These are phyloP conservation scores for Penicillium sp. DNA, from an alignment of 2,329 filamentous ascomycete genomes.

Conservation along the genomic window DNA sequence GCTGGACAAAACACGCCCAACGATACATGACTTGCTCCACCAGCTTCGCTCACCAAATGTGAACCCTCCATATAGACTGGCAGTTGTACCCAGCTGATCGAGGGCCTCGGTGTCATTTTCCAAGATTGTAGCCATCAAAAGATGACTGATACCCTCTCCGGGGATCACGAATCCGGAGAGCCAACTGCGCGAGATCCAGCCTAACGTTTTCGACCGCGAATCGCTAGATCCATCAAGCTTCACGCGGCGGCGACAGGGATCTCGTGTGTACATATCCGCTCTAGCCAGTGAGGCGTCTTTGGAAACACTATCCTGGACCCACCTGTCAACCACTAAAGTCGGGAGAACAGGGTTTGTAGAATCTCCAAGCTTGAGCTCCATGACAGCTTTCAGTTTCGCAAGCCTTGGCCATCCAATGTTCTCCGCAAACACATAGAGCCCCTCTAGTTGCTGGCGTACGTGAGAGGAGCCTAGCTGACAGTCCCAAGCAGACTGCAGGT, in stretches of 20 bases:
- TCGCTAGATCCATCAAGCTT: constrained; percentile 26
- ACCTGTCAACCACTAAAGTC: constrained; percentile 9
- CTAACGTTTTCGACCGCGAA: constrained; percentile 39
- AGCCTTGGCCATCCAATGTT: constrained; percentile 52
- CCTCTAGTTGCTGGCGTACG: constrained; percentile 48
- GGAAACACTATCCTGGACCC: constrained; percentile 10
- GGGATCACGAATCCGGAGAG: constrained; percentile 57
- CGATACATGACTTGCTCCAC: constrained; percentile 59
- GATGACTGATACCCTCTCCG: constrained; percentile 54
- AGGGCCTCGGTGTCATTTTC: constrained; percentile 57
- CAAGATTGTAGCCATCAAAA: constrained; percentile 58
- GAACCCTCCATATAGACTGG: constrained; percentile 58
- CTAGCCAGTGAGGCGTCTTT: constrained; percentile 12
- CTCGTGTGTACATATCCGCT: constrained; percentile 35
- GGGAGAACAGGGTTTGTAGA: constrained; percentile 12
- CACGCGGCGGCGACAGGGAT: constrained; percentile 29
- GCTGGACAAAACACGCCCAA: constrained; percentile 55
- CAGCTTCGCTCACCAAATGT: constrained; percentile 52
- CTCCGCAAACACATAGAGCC: constrained; percentile 53
- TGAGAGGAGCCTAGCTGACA: constrained; percentile 40
- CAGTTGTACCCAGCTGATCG: constrained; percentile 49
- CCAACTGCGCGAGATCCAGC: constrained; percentile 59
- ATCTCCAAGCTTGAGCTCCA: constrained; percentile 39
- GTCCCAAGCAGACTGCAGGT: constrained; percentile 32
- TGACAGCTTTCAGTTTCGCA: constrained; percentile 37